These are phyloP conservation scores for Monosporascus sp. DNA, from an alignment of 2,329 filamentous ascomycete species.

Conservation along the genomic window DNA sequence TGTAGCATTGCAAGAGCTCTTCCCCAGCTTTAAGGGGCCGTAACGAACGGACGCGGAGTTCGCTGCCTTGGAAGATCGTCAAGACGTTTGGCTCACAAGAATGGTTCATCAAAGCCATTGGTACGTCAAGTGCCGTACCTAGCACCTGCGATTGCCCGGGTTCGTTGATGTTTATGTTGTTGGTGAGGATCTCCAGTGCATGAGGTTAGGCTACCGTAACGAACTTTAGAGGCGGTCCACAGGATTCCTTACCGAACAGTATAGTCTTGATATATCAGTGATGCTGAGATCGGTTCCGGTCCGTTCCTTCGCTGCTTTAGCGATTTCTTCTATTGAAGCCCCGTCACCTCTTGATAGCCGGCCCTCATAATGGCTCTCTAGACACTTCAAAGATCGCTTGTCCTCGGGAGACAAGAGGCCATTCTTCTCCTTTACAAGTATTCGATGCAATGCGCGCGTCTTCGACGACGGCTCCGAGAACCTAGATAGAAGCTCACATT, in stretches of 20 bases:
- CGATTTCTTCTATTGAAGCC: conserved; percentile 5
- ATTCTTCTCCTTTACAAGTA: conserved; percentile 21
- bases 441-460: conserved; percentile 18
- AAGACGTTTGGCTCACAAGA: conserved; percentile 31
- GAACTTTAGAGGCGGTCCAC: too few species aligned
- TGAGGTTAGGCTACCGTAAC: not conserved
- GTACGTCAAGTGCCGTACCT: conserved; percentile 27
- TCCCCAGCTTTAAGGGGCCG: conserved; percentile 25
- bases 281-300: conserved; percentile 3
- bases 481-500: conserved; percentile 21
- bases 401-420: conserved; percentile 10
- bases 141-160: conserved; percentile 12
- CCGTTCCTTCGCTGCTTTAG: not conserved
- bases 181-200: conserved; percentile 18
- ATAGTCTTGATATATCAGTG: not conserved
- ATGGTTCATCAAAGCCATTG: conserved; percentile 30
- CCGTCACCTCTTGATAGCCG: conserved; percentile 5
- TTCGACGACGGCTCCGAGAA: conserved; percentile 10
- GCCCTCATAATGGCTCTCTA: conserved; percentile 22
- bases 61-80: conserved; percentile 25
- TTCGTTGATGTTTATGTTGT: conserved; percentile 18
- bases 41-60: conserved; percentile 27
- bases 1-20: conserved; percentile 31
- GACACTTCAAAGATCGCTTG: conserved; percentile 9
- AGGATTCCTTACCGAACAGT: not conserved